phyloP scores from a whole-genome alignment of 2,329 filamentous ascomycete species.

The Phaeophleospora eucalypticola region DNA sequence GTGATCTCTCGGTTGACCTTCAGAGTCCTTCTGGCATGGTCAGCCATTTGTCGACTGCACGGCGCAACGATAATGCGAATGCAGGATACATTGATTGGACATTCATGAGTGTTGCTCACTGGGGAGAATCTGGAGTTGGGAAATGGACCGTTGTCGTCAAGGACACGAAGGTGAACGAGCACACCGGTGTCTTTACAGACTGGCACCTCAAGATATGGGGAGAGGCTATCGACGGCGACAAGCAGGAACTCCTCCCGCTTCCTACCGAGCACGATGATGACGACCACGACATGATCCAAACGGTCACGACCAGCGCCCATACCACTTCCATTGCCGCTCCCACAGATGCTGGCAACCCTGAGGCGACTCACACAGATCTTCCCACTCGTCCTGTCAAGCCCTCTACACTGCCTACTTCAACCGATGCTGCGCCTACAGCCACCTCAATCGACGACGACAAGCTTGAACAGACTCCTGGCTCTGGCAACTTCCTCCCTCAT shows the following conservation, averaged over 20 bases:
- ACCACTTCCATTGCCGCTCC: conserved; percentile 55
- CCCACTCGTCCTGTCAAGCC: conserved; percentile 56
- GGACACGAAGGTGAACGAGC: conserved; percentile 73
- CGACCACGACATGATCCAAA: conserved; percentile 66
- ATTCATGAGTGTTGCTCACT: conserved; percentile 97
- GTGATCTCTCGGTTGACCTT: conserved; percentile 88
- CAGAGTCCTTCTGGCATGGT: conserved; percentile 76
- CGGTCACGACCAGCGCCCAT: conserved; percentile 52
- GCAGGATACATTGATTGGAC: conserved; percentile 91
- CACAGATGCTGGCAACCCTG: conserved; percentile 43
- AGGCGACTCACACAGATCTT: conserved; percentile 45
- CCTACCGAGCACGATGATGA: conserved; percentile 79
- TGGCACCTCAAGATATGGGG: conserved; percentile 96
- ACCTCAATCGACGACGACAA: conserved; percentile 28
- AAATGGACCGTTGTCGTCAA: conserved; percentile 90
- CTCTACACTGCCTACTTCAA: conserved; percentile 21
- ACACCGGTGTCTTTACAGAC: conserved; percentile 75
- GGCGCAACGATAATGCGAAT: conserved; percentile 62
- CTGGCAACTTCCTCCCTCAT: conserved; percentile 66
- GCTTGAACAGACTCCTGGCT: conserved; percentile 28
- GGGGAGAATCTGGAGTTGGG: conserved; percentile 84
- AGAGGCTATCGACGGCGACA: conserved; percentile 71
- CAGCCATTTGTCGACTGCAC: conserved; percentile 76
- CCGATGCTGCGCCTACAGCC: conserved; percentile 37
- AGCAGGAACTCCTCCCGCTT: conserved; percentile 72